These are phyloP conservation scores for Acanthamoeba castellanii DNA, from an alignment of 208 protist genomes.

Conservation along the genomic window DNA sequence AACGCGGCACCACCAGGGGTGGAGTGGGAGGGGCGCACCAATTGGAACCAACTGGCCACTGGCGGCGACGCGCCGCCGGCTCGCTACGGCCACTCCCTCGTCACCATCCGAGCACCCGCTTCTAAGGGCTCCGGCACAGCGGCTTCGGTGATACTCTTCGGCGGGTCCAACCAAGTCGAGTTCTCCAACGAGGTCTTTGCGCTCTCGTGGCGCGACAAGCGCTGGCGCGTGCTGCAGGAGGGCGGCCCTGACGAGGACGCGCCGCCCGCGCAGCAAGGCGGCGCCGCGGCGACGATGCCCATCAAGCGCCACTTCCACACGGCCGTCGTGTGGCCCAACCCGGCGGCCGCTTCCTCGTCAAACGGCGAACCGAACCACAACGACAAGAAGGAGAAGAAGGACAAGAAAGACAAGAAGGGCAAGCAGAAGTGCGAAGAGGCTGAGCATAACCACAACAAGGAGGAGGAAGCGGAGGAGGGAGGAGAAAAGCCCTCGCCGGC, in stretches of 20 bases:
- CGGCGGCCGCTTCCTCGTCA: neutral
- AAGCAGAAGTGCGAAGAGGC: neutral
- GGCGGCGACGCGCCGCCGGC: neutral
- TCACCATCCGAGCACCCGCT: neutral
- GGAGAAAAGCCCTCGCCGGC: neutral
- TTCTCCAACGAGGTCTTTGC: constrained; percentile 57
- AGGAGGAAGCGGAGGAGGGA: neutral
- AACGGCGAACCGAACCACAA: neutral
- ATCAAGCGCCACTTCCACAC: constrained; percentile 51
- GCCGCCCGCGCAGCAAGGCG: neutral
- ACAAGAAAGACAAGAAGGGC: neutral
- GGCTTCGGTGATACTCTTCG: neutral
- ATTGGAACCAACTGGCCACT: constrained; percentile 17
- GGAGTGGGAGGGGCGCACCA: neutral
- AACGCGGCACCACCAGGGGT: neutral
- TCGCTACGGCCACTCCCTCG: constrained; percentile 45
- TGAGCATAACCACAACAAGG: neutral
- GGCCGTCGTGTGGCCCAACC: constrained; percentile 12
- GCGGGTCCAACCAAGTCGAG: constrained; percentile 39
- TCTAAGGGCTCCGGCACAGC: neutral
- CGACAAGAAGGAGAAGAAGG: neutral
- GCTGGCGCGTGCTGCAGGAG: constrained; percentile 27
- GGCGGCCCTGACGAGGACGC: neutral
- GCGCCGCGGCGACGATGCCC: neutral
- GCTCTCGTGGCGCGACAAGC: constrained; percentile 25